These are phyloP conservation scores for Simplicillium aogashimaense DNA, from an alignment of 2,329 filamentous ascomycete species.

Conservation along the genomic window DNA sequence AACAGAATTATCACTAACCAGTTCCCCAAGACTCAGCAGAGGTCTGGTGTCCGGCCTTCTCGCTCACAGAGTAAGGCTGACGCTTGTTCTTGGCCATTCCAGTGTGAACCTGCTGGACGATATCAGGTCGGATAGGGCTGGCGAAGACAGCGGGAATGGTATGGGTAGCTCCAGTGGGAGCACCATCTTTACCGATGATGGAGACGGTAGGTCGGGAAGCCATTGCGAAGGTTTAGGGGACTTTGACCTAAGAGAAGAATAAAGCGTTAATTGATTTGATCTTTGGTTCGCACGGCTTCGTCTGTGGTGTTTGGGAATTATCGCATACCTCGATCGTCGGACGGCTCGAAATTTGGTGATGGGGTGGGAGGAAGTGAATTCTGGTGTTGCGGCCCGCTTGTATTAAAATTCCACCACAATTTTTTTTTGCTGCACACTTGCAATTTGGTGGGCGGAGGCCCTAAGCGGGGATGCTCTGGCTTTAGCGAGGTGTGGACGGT, in stretches of 20 bases:
- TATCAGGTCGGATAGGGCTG: slow-evolving; percentile 95
- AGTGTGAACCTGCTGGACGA: slow-evolving; percentile 98
- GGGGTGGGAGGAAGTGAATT: slow-evolving; percentile 16
- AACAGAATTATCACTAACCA: slow-evolving; percentile 51
- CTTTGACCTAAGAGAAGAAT: slow-evolving; percentile 19
- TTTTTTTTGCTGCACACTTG: slow-evolving; percentile 16
- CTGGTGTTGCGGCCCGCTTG: slow-evolving; percentile 15
- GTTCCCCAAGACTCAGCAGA: slow-evolving; percentile 99
- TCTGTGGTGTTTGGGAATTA: too few species aligned
- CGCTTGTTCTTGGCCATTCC: slow-evolving; percentile 99
- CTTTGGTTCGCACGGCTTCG: background rate
- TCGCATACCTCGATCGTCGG: slow-evolving; percentile 27
- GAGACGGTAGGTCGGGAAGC: slow-evolving; percentile 95
- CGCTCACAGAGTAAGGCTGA: slow-evolving; percentile 98
- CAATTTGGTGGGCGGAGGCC: slow-evolving; percentile 28
- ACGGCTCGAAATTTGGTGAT: slow-evolving; percentile 27
- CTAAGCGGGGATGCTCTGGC: slow-evolving; percentile 20
- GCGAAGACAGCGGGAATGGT: slow-evolving; percentile 95
- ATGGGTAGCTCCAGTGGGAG: slow-evolving; percentile 79
- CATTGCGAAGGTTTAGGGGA: slow-evolving; percentile 50
- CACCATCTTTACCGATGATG: slow-evolving; percentile 93
- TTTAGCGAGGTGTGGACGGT: slow-evolving; percentile 14
- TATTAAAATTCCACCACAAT: slow-evolving; percentile 24
- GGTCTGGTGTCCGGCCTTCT: slow-evolving; percentile 99
- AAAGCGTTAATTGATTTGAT: slow-evolving; percentile 1